Evolutionary conservation across 1,139 yeast species (phyloP).

Genomic region (Debaryomyces singareniensis): DNA sequence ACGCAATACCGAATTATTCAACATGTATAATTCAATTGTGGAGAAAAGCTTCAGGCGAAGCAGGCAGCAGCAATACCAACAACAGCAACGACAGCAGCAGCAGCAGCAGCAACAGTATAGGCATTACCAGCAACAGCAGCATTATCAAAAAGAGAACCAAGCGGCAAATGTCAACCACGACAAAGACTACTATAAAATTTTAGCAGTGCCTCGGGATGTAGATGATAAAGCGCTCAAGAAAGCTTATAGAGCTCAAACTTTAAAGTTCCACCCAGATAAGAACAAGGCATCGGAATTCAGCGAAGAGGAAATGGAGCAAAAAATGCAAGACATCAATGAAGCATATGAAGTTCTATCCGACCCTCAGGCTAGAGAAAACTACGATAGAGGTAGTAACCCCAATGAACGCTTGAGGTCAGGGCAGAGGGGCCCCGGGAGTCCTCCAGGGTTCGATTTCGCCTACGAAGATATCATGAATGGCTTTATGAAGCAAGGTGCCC

Average conservation of each 20-base stretch:
- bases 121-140: slow-evolving; percentile 39
- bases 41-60: slow-evolving; percentile 34
- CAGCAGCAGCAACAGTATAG: slow-evolving; percentile 42
- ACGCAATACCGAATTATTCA: slow-evolving; percentile 34
- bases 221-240: slow-evolving; percentile 68
- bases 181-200: slow-evolving; percentile 75
- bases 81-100: slow-evolving; percentile 29
- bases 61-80: slow-evolving; percentile 38
- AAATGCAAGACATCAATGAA: slow-evolving; percentile 88
- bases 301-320: slow-evolving; percentile 67
- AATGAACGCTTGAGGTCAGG: slow-evolving; percentile 31
- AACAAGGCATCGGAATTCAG: slow-evolving; percentile 59
- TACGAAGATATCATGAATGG: slow-evolving; percentile 12
- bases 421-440: slow-evolving; percentile 18
- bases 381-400: slow-evolving; percentile 65
- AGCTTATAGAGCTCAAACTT: slow-evolving; percentile 74
- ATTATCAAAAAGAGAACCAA: slow-evolving; percentile 30
- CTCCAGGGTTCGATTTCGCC: slow-evolving; percentile 29
- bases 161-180: slow-evolving; percentile 36
- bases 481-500: slow-evolving; percentile 8
- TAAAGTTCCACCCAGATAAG: slow-evolving; percentile 89
- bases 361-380: slow-evolving; percentile 55
- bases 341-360: slow-evolving; percentile 85
- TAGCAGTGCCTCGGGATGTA: slow-evolving; percentile 65
- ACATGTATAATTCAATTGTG: slow-evolving; percentile 20